Evolutionary conservation across 2,329 filamentous ascomycete species (phyloP), one percentile per base, ranked within the genome.

Genomic region (Apiospora rasikravindrae): DNA sequence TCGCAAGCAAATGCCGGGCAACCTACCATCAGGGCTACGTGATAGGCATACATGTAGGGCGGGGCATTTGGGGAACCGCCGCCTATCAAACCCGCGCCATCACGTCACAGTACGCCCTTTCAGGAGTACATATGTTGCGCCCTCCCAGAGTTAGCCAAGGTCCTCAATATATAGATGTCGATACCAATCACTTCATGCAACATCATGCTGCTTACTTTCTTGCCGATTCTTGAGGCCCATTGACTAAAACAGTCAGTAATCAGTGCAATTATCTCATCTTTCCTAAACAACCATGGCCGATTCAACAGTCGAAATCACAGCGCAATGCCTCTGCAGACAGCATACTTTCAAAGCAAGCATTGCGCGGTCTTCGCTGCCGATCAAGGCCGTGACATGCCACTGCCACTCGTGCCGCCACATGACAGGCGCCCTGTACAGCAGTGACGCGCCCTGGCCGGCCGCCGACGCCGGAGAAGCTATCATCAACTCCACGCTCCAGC

Each of bases 391-490:
- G 7, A 80, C 79, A 71, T 88, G 87, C 75, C 86, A 88, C 78
- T 88, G 87, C 79, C 78, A 78, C 24, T 87, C 86, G 2, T 88
- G 87, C 75, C 83, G 86, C 1, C 85, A 84, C 71, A 47, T 79
- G 2, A 85, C 83, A 0, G 86, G 87, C 29, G 82, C 77, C 6
- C 77, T 87, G 29, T 85, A 85, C 77, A 80, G 77, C 26, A 77
- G 76, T 29, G 77, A 77, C n/a, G 70, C 78, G 0, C 44, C 71
- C 2, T 87, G 85, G 86, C 83, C 81, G 4, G 80, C 80, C 51
- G 75, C 78, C 64, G 73, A 73, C 8, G 73, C 77, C 26, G 57
- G 29, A 64, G 33, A 64, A 37, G 77, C 80, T 8, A 78, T 83
- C 68, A 74, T 77, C 53, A 66, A 71, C 8, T 80, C 80, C 1